Conservation (phyloP, 768 basidiomycete genomes). For the Mycena leptocephala region DNA sequence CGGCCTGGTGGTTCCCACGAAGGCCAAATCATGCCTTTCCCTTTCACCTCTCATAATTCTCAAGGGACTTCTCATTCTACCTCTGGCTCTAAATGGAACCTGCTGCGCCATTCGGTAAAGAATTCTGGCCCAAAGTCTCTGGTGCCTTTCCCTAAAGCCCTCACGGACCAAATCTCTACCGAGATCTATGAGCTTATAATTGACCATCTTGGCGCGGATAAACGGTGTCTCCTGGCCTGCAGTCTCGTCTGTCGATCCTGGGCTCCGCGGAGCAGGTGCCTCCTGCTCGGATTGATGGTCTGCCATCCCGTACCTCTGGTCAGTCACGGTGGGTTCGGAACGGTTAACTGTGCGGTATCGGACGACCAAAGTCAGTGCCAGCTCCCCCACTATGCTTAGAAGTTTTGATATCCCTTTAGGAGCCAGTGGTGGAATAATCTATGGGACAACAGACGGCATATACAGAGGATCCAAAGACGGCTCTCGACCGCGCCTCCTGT, state of each 20-base stretch:
- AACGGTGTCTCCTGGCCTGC: constrained; percentile 26
- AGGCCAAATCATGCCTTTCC: constrained; percentile 7
- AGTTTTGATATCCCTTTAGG: neutral
- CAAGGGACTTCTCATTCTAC: neutral
- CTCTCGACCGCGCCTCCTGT: constrained; percentile 11
- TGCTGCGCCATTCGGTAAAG: neutral
- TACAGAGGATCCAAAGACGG: constrained; percentile 14
- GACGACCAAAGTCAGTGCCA: neutral
- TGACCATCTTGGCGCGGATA: constrained; percentile 20
- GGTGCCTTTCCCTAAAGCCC: neutral
- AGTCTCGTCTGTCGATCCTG: constrained; percentile 33
- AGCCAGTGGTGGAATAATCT: neutral
- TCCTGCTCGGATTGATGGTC: constrained; percentile 16
- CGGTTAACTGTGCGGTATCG: constrained; percentile 8
- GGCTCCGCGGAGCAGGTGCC: constrained; percentile 29
- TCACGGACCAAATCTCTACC: constrained; percentile 30
- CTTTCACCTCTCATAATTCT: neutral
- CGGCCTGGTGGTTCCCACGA: neutral
- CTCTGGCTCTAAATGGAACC: constrained; percentile 14
- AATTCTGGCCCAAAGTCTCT: fast-evolving
- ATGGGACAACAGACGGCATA: constrained; percentile 26
- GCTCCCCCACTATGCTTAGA: neutral
- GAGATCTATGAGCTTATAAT: constrained; percentile 36
- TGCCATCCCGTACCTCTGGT: constrained; percentile 15
- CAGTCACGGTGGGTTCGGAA: constrained; percentile 9